These are phyloP conservation scores for Cubamyces lactineus DNA, from an alignment of 768 basidiomycete species.

Conservation along the genomic window DNA sequence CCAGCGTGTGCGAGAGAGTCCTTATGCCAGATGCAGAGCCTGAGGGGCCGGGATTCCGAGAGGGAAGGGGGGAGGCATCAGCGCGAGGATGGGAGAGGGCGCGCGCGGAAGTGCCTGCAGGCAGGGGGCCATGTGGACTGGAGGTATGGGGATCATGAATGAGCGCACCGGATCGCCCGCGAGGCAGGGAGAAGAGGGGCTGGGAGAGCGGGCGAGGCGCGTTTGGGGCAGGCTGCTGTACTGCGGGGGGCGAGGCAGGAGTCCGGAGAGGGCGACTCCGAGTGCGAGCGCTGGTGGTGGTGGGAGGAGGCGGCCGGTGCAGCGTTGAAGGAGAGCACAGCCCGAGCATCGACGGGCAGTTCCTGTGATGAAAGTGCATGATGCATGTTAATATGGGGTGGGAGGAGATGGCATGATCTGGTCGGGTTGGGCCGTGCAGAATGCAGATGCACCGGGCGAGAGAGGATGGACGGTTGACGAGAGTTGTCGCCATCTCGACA, in stretches of 20 bases:
- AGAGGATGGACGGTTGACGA: not conserved
- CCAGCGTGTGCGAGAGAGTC: not conserved
- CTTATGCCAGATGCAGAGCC: no score
- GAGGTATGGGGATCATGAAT: not conserved
- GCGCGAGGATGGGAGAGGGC: not conserved
- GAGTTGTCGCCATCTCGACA: conserved; percentile 17
- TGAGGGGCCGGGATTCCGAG: no score
- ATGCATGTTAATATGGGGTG: no score
- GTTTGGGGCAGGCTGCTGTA: not conserved
- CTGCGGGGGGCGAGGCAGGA: not conserved
- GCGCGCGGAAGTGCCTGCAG: conserved; percentile 7
- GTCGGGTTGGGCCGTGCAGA: no score
- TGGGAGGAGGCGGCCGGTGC: conserved; percentile 1
- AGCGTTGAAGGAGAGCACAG: conserved; percentile 17
- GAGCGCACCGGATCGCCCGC: not conserved
- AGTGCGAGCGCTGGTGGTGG: not conserved
- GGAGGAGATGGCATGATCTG: not conserved
- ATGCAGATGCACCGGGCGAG: no score
- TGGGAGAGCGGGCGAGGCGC: conserved; percentile 1
- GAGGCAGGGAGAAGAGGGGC: not conserved
- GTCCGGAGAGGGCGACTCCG: conserved; percentile 5
- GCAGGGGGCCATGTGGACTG: not conserved
- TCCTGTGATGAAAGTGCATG: conserved; percentile 12
- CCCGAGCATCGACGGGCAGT: conserved; percentile 8
- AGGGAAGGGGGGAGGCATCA: not conserved